Evolutionary conservation across 345 rosid genomes (phyloP).

Genomic region (Raphanus sativus): DNA sequence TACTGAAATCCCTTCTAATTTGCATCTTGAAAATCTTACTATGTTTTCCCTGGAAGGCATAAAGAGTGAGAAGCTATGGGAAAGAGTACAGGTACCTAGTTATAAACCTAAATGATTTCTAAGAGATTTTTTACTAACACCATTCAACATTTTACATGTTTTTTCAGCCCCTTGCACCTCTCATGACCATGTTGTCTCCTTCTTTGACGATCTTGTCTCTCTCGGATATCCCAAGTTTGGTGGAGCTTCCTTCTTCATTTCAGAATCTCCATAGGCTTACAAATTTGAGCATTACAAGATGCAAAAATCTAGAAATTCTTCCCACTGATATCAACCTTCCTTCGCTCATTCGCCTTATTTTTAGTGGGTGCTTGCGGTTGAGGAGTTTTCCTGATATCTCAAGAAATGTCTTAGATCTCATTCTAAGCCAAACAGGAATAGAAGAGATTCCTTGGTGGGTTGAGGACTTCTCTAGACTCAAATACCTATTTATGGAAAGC

Average conservation of each 20-base stretch:
- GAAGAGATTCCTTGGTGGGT: not conserved
- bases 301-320: not conserved
- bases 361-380: not conserved
- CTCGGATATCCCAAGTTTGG: conserved; percentile 2
- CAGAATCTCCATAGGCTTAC: not conserved
- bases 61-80: not conserved
- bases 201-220: not conserved
- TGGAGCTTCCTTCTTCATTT: not conserved
- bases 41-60: not conserved
- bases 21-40: not conserved
- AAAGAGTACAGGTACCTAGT: not conserved
- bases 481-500: not conserved
- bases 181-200: conserved; percentile 18
- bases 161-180: conserved; percentile 21
- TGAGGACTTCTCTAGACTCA: not conserved
- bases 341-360: not conserved
- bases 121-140: not conserved
- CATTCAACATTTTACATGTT: not conserved
- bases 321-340: not conserved
- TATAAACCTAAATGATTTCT: not conserved
- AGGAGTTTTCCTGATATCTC: conserved; percentile 6
- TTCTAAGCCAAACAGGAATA: not conserved
- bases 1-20: not conserved
- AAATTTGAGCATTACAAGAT: not conserved
- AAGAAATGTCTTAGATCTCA: not conserved